These are phyloP conservation scores for Aureobasidium lini DNA, from an alignment of 2,329 filamentous ascomycete genomes.

Conservation along the genomic window DNA sequence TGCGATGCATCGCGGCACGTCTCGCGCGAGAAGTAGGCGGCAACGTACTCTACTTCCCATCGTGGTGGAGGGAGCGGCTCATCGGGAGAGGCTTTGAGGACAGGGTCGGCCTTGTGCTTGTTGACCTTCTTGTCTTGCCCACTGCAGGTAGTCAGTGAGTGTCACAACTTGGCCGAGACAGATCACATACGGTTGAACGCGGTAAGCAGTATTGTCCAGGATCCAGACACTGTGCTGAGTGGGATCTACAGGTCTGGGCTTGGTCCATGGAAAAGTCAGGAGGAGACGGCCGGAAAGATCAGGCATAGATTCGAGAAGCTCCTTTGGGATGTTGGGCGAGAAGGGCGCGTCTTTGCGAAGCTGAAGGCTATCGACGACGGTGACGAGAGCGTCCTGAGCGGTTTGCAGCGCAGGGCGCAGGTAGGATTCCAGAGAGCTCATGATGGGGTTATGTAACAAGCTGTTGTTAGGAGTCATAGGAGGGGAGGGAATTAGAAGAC, in stretches of 20 bases:
- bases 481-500: background rate
- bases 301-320: slow-evolving; percentile 25
- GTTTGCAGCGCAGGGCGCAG: background rate
- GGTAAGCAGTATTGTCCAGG: slow-evolving; percentile 81
- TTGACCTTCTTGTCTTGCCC: background rate
- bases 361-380: slow-evolving; percentile 2
- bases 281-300: slow-evolving; percentile 19
- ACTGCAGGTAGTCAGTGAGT: background rate
- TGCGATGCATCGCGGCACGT: slow-evolving; percentile 60
- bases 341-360: slow-evolving; percentile 21
- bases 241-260: slow-evolving; percentile 42
- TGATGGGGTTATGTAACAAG: background rate
- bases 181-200: slow-evolving; percentile 21
- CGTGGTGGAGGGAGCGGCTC: slow-evolving; percentile 7
- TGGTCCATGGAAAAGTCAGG: slow-evolving; percentile 6
- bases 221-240: slow-evolving; percentile 75
- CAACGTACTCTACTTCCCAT: slow-evolving; percentile 80
- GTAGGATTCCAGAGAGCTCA: background rate
- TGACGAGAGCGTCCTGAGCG: slow-evolving; percentile 2
- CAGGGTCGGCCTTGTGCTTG: background rate
- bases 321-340: slow-evolving; percentile 27
- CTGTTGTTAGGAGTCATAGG: background rate
- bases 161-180: background rate
- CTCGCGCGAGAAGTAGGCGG: slow-evolving; percentile 70
- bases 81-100: background rate